Conservation (phyloP, 371 early-diverging fungal species). For the Chytridium lagenaria region DNA sequence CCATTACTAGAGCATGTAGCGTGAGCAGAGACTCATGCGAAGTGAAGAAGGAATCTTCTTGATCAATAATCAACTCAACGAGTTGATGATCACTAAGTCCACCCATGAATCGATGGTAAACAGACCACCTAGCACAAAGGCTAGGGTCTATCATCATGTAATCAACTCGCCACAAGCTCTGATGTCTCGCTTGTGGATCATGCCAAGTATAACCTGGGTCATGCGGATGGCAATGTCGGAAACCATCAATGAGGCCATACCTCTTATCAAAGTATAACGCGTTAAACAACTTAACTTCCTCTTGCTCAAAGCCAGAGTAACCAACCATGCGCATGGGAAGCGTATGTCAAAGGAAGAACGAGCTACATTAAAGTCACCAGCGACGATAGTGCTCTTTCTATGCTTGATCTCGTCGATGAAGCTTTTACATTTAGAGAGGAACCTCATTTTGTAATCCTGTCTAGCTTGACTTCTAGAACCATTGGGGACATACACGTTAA, state of each 20-base stretch:
- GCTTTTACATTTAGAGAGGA: slow-evolving; percentile 16
- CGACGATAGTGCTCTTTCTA: slow-evolving; percentile 14
- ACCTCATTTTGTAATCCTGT: slow-evolving; percentile 22
- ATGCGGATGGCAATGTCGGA: slow-evolving; percentile 13
- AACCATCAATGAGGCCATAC: slow-evolving; percentile 12
- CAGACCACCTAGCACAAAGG: too few relatives aligned
- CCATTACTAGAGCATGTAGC: too few relatives aligned
- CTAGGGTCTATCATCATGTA: too few relatives aligned
- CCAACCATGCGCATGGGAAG: not conserved
- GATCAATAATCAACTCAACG: too few relatives aligned
- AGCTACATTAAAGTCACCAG: slow-evolving; percentile 31
- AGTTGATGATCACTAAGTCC: too few relatives aligned
- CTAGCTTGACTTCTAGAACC: slow-evolving; percentile 14
- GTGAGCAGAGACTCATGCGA: too few relatives aligned
- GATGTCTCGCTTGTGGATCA: too few relatives aligned
- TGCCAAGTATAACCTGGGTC: too few relatives aligned
- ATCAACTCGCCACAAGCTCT: too few relatives aligned
- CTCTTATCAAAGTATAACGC: not conserved
- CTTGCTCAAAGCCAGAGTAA: slow-evolving; percentile 18
- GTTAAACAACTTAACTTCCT: slow-evolving; percentile 12
- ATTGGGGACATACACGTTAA: slow-evolving; percentile 31
- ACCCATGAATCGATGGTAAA: too few relatives aligned
- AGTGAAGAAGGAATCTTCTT: too few relatives aligned
- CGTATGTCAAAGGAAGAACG: not conserved
- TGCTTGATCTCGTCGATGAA: slow-evolving; percentile 8